These are phyloP conservation scores for Kuraishia ogatae DNA, from an alignment of 805 yeast genomes.

Conservation along the genomic window DNA sequence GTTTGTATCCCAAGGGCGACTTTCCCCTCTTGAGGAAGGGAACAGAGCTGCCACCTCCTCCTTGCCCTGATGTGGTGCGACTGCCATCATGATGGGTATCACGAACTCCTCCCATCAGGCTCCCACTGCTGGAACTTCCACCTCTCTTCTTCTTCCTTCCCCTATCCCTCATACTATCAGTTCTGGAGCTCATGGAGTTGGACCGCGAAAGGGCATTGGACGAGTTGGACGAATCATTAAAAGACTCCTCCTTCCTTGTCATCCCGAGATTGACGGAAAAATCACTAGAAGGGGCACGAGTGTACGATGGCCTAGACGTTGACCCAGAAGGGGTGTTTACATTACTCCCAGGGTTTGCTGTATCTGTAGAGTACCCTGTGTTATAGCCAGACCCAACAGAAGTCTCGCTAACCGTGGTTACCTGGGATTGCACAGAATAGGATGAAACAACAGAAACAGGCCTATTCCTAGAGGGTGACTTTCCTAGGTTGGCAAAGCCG, in stretches of 20 bases:
- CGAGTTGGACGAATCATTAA: conserved; percentile 24
- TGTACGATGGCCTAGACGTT: conserved; percentile 13
- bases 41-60: background rate
- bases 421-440: conserved; percentile 34
- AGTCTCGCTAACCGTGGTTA: conserved; percentile 40
- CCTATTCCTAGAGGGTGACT: conserved; percentile 12
- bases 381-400: conserved; percentile 33
- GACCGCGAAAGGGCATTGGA: conserved; percentile 25
- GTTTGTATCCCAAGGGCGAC: conserved; percentile 4
- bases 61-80: background rate
- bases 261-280: conserved; percentile 16
- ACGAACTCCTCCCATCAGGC: background rate
- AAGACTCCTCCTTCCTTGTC: conserved; percentile 3
- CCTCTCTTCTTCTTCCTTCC: conserved; percentile 1
- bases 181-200: conserved; percentile 20
- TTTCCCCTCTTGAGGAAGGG: conserved; percentile 3
- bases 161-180: conserved; percentile 7
- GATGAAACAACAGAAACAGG: conserved; percentile 47
- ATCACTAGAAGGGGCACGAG: conserved; percentile 24
- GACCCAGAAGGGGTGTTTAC: conserved; percentile 1
- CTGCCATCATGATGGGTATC: background rate
- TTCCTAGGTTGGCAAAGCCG: background rate
- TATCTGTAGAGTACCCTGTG: conserved; percentile 27
- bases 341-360: background rate
- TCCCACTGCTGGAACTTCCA: background rate